Evolutionary conservation across 1,284 basidiomycete species (phyloP), one percentile per base, ranked within the genome.

Genomic region (Trametes pubescens): DNA sequence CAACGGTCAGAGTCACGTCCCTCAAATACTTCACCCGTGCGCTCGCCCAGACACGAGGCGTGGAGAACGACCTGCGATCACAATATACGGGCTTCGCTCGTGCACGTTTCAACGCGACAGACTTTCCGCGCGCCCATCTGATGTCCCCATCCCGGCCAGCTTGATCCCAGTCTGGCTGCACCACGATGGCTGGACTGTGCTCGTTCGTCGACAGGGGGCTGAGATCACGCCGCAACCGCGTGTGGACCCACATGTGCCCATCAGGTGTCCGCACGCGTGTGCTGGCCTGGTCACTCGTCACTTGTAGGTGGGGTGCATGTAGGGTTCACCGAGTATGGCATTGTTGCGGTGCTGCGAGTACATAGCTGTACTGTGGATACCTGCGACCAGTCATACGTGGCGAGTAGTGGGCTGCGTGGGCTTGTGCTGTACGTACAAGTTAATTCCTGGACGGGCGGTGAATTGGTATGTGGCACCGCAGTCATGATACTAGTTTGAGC

Each of bases 231-330:
- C 46, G 22, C 11, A 1, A 5, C 52, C 52, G 24, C 52, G 46
- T 32, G 59, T 61, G 59, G 59, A 61, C 59, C 59, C 59, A 61
- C 52, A 61, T 61, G 59, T 40, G 13, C 46, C 53, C 53, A 51
- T 54, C 53, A 51, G 52, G 16, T 60, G 51, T 21, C 26, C 37
- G 21, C 11, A 26, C 37, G 47, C 47, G 22, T 58, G 37, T 29
- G 47, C 47, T 38, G 21, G 1, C 26, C 16, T 49, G 24, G 48
- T 32, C 48, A n/a, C 29, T 16, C 5, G 48, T 13, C 18, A 9
- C 40, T 11, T 38, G 18, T 16, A 43, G 40, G 16, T 2, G 13
- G 18, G 48, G 29, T 16, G 48, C 24, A 48, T 48, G 48, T 32
- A 26, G 48, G 16, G 16, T 47, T n/a, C 6, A n/a, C 10, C 44